Evolutionary conservation across 176 grass and related monocot genomes (phyloP).

Genomic region (Oryza rufipogon): DNA sequence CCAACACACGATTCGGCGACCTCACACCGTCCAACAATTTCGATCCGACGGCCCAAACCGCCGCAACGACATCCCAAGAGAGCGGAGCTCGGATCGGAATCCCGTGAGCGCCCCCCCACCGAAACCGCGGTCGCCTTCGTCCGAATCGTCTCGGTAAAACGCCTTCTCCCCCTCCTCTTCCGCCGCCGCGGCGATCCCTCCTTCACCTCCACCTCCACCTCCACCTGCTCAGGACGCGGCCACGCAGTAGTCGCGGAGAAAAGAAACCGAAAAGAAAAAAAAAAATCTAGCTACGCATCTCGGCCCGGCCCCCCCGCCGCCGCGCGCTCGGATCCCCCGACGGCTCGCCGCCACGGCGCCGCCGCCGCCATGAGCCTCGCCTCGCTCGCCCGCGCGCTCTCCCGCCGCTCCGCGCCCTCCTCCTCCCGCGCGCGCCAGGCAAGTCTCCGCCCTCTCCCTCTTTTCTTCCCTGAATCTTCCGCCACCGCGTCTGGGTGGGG

Average conservation of each 20-base stretch:
- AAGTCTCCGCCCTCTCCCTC: background rate
- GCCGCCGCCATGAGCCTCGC: conserved; percentile 64
- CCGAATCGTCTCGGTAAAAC: conserved; percentile 1
- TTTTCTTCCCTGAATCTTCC: background rate
- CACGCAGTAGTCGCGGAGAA: background rate
- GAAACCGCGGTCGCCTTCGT: conserved; percentile 22
- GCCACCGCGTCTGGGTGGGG: background rate
- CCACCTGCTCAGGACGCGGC: background rate
- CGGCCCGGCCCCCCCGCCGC: background rate
- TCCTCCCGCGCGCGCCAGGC: conserved; percentile 55
- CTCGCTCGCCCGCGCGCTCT: conserved; percentile 65
- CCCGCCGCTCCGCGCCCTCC: conserved; percentile 72
- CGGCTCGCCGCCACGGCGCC: background rate
- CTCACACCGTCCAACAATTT: background rate
- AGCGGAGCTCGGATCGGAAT: background rate
- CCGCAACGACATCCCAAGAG: background rate
- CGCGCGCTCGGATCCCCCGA: conserved; percentile 29
- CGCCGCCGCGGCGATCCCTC: conserved; percentile 41
- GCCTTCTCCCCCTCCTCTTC: background rate
- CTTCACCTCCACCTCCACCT: background rate
- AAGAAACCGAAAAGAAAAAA: background rate
- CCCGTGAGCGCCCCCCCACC: conserved; percentile 37
- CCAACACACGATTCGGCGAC: background rate
- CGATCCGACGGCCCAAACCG: background rate
- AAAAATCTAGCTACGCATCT: conserved; percentile 5